These are phyloP conservation scores for Salix purpurea DNA, from an alignment of 345 rosid species.

Conservation along the genomic window DNA sequence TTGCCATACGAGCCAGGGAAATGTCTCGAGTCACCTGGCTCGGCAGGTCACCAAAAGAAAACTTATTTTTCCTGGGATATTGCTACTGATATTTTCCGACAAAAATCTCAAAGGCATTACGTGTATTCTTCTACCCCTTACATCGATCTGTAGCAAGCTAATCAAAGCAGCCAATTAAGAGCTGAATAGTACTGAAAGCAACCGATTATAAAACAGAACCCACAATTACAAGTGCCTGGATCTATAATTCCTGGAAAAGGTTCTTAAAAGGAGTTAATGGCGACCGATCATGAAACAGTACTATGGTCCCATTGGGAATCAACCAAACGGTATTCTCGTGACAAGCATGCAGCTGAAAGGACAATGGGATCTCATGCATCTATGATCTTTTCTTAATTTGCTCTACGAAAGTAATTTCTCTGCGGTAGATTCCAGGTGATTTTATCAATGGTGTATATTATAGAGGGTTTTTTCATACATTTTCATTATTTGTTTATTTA, in stretches of 20 bases:
- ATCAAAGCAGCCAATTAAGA: neutral
- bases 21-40: too few species aligned
- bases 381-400: neutral
- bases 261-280: neutral
- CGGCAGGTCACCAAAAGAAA: neutral
- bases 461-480: too few species aligned
- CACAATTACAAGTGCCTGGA: neutral
- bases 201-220: neutral
- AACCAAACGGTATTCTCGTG: neutral
- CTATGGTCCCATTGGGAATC: neutral
- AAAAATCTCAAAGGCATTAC: neutral
- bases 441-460: too few species aligned
- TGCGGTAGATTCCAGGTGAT: too few species aligned
- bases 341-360: slow-evolving; percentile 3
- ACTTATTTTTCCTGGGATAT: neutral
- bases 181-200: too few species aligned
- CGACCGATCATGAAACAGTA: neutral
- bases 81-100: neutral
- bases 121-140: neutral
- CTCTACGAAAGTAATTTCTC: too few species aligned
- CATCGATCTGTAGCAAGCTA: neutral
- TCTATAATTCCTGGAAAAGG: neutral
- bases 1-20: too few species aligned
- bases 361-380: neutral
- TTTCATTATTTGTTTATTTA: too few species aligned